Evolutionary conservation across 2,329 filamentous ascomycete genomes (phyloP), one percentile per base, ranked within the genome.

Genomic region (Nannizziopsis arthrosporioides): DNA sequence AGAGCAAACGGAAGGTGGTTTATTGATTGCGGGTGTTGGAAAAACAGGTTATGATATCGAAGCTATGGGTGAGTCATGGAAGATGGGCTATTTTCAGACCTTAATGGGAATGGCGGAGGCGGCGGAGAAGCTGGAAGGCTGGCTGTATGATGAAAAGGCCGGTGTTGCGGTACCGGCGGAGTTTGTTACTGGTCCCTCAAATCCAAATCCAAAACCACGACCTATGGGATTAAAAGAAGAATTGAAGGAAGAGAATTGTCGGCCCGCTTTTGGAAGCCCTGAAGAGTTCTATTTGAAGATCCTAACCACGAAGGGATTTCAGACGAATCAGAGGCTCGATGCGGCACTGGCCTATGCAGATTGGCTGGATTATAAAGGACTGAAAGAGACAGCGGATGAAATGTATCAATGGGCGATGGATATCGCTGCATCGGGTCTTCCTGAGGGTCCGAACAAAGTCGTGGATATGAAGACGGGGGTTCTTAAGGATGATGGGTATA

Each of bases 291-390:
- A 96, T 61, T 76, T 84, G 65, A 84, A 84, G 59, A 80, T 95
- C 42, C 67, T 95, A 47, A 86, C 81, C 5, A 90, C 85, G 0
- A 75, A 76, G 47, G 90, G 90, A 1, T 85, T 96, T 58, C 82
- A 77, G 0, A 74, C 78, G n/a, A 75, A 79, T 49, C 87, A 96
- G 64, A 81, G 80, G 58, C 72, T 95, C 44, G 81, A 90, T 50
- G 88, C 89, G 3, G 83, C 85, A 2, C 69, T 94, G 37, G 82
- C 82, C 1, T 94, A 89, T 61, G 90, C 84, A 1, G 82, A 85
- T 47, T 95, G 85, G 77, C 73, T 94, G 35, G 84, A 88, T 55
- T 90, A 79, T 67, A 90, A 89, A 67, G 73, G 77, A 1, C 63
- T 80, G 19, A 67, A 73, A 1, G 77, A 79, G 3, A 80, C 77